Evolutionary conservation across 768 basidiomycete species (phyloP).

Genomic region (Lactarius quietus): DNA sequence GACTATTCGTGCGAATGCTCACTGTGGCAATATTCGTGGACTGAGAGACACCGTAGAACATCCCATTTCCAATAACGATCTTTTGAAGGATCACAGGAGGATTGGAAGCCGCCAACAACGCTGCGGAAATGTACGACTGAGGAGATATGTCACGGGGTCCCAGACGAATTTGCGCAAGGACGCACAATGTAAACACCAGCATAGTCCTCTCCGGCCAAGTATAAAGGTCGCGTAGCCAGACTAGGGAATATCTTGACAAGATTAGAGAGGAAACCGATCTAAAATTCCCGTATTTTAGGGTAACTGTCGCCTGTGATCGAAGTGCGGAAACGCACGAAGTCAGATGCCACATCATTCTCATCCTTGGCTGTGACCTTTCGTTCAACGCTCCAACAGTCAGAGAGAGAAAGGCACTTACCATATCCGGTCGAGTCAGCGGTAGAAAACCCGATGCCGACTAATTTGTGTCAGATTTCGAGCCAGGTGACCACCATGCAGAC

Average conservation of each 20-base stretch:
- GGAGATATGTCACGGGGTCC: not conserved
- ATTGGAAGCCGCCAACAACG: slow-evolving; percentile 57
- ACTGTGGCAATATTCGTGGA: slow-evolving; percentile 53
- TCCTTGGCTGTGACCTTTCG: slow-evolving; percentile 37
- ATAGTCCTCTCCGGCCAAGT: slow-evolving; percentile 72
- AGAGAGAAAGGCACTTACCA: slow-evolving; percentile 36
- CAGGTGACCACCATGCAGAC: not conserved
- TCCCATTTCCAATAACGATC: slow-evolving; percentile 68
- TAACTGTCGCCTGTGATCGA: not conserved
- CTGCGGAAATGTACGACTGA: slow-evolving; percentile 73
- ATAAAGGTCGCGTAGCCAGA: slow-evolving; percentile 60
- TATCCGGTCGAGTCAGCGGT: slow-evolving; percentile 62
- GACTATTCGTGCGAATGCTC: not conserved
- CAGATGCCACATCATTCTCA: slow-evolving; percentile 20
- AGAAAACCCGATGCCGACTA: slow-evolving; percentile 56
- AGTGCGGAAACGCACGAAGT: slow-evolving; percentile 18
- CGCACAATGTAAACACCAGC: slow-evolving; percentile 68
- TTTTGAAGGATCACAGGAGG: slow-evolving; percentile 67
- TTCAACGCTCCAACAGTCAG: not conserved
- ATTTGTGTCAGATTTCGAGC: slow-evolving; percentile 11
- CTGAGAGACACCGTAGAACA: slow-evolving; percentile 48
- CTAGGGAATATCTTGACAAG: slow-evolving; percentile 72
- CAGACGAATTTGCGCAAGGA: not conserved
- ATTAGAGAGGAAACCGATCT: slow-evolving; percentile 73
- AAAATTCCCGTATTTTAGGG: slow-evolving; percentile 2